These are phyloP conservation scores for Onygenales sp. DNA, from an alignment of 2,329 filamentous ascomycete genomes.

Conservation along the genomic window DNA sequence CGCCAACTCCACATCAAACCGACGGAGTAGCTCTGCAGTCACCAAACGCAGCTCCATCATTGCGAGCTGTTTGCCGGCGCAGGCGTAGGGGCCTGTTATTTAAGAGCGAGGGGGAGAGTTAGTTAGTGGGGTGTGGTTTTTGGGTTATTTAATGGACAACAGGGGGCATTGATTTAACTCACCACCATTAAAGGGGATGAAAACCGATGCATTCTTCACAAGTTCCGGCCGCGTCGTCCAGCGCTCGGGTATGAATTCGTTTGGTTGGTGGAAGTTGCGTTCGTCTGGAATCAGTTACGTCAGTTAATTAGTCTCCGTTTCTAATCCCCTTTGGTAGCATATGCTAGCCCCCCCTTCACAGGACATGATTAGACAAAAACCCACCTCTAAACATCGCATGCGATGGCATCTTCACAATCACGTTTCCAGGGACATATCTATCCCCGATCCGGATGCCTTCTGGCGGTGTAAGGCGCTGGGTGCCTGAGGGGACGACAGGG, in stretches of 20 bases:
- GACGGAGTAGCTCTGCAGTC: slow-evolving; percentile 10
- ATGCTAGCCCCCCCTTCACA: not conserved
- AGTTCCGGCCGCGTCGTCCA: slow-evolving; percentile 15
- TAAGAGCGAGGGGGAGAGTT: not conserved
- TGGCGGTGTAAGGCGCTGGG: slow-evolving; percentile 28
- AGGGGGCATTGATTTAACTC: not conserved
- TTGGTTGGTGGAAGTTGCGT: not conserved
- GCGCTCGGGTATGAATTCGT: slow-evolving; percentile 17
- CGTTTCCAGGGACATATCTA: slow-evolving; percentile 12
- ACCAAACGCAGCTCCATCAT: slow-evolving; percentile 19
- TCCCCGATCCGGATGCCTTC: slow-evolving; percentile 14
- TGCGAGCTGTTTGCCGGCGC: slow-evolving; percentile 16
- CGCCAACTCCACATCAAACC: slow-evolving; percentile 11
- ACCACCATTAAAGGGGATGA: slow-evolving; percentile 15
- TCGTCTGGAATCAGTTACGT: not conserved
- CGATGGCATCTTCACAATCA: slow-evolving; percentile 15
- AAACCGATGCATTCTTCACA: slow-evolving; percentile 12
- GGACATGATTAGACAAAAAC: slow-evolving; percentile 3
- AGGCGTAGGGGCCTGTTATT: slow-evolving; percentile 13
- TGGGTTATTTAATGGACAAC: not conserved
- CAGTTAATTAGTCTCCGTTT: not conserved
- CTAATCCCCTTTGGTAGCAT: not conserved
- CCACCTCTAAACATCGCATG: slow-evolving; percentile 18
- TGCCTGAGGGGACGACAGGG: slow-evolving; percentile 28
- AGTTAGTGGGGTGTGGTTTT: not conserved